Evolutionary conservation across 768 basidiomycete species (phyloP), one percentile per base, ranked within the genome.

Genomic region (Hypsizygus marmoreus): DNA sequence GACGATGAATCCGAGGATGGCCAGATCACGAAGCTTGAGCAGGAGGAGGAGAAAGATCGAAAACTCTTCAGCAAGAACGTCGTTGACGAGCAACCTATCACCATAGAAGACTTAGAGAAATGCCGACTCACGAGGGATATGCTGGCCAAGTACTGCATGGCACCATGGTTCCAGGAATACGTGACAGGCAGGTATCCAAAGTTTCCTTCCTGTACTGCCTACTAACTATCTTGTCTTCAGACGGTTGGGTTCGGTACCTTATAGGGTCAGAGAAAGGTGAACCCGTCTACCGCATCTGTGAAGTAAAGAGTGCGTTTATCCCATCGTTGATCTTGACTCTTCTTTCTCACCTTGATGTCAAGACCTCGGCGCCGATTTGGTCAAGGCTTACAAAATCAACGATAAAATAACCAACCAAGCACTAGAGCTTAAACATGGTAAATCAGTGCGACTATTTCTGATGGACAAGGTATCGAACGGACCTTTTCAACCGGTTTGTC

Each of bases 381-480:
- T 76, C 23, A 86, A 87, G 61, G 76, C 84, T 0, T 94, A 94
- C 67, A 81, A 81, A 53, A 60, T 93, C 26, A 81, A 91, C 45
- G 79, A 86, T 28, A 72, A 72, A 48, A 70, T 62, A 26, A 76
- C 86, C 34, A 80, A 92, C 55, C 77, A 89, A 48, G 69, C 71
- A 1, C 72, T 97, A 11, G 76, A 87, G 49, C 79, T 97, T 36
- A 82, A 82, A 56, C 87, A 94, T 58, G 95, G 91, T 7, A 80
- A 79, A 45, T 79, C 82, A 0, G 59, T 75, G 6, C 76, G 73
- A 47, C 49, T 65, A 0, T 93, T 87, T 57, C 63, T 65, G 3
- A 93, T 99, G 86, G 91, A 93, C 60, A 87, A 85, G 54, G 82
- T 95, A 6, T 95, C 92, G 6, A 95, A 97, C 60, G 67, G 77